Percentiles rank a stretch among this genome's conserved stretches.
phyloP scores from a whole-genome alignment of 169 alveolate species.

The Plasmodium vivax region DNA sequence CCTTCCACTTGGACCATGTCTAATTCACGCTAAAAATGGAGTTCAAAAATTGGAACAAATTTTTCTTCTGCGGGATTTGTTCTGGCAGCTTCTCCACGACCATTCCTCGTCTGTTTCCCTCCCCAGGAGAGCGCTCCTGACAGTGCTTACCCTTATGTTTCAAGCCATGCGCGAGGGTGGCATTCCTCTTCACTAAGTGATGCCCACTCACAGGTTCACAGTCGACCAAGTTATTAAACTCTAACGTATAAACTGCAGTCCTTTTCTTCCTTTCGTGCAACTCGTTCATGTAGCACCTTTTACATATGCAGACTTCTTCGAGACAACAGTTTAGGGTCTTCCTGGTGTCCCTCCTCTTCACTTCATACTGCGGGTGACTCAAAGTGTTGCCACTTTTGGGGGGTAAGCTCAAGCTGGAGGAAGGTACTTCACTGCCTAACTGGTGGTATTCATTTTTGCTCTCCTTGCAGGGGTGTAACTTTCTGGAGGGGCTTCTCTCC shows the following conservation, averaged over 20 bases:
- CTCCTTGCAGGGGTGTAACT: constrained; percentile 11
- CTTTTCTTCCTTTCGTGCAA: constrained; percentile 43
- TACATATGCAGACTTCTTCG: constrained; percentile 22
- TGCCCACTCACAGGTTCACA: not conserved
- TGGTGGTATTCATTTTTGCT: constrained; percentile 2
- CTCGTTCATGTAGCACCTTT: constrained; percentile 31
- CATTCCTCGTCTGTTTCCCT: not conserved
- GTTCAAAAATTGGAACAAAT: constrained; percentile 32
- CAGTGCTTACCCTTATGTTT: not conserved
- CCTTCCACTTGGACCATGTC: not conserved
- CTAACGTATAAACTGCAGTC: constrained; percentile 61
- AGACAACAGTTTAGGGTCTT: not conserved
- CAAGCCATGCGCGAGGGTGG: not conserved
- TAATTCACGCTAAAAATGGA: constrained; percentile 41
- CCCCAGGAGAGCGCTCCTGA: not conserved
- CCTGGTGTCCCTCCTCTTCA: not conserved
- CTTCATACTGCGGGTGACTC: not conserved
- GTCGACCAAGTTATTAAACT: constrained; percentile 26
- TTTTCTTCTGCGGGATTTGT: constrained; percentile 23
- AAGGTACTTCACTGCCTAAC: not conserved
- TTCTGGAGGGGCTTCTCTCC: constrained; percentile 13
- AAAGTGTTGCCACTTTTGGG: not conserved
- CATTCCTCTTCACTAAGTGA: not conserved
- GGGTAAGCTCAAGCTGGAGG: not conserved
- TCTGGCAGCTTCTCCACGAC: not conserved